These are phyloP conservation scores for Sutorius eximius DNA, from an alignment of 1,284 basidiomycete species.

Conservation along the genomic window DNA sequence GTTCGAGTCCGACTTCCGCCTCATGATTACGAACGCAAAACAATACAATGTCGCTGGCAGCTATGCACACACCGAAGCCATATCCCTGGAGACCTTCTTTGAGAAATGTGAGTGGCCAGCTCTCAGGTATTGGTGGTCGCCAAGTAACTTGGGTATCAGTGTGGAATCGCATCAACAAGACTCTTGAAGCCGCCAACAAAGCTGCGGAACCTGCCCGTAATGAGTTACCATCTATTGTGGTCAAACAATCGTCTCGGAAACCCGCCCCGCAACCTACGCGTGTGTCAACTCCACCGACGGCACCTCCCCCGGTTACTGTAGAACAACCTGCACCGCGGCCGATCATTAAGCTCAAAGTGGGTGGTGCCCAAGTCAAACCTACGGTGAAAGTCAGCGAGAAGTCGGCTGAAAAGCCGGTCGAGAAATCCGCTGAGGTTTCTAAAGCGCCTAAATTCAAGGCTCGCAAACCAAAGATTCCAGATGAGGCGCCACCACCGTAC, in stretches of 20 bases:
- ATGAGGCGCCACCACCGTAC: constrained; percentile 60
- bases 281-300: constrained; percentile 18
- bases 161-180: constrained; percentile 79
- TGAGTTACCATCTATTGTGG: constrained; percentile 33
- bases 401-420: constrained; percentile 15
- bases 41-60: constrained; percentile 79
- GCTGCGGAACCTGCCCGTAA: constrained; percentile 35
- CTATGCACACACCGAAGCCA: constrained; percentile 76
- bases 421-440: constrained; percentile 36
- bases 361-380: constrained; percentile 33
- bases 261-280: constrained; percentile 12
- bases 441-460: constrained; percentile 41
- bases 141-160: constrained; percentile 40
- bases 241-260: constrained; percentile 37
- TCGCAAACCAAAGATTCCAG: constrained; percentile 48
- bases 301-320: constrained; percentile 30
- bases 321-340: constrained; percentile 46
- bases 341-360: constrained; percentile 58
- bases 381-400: constrained; percentile 33
- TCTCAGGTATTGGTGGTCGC: not conserved
- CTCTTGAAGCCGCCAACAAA: constrained; percentile 52
- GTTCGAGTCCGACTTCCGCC: constrained; percentile 85
- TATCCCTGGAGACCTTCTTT: constrained; percentile 79
- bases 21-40: constrained; percentile 89
- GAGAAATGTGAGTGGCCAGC: constrained; percentile 67